phyloP scores from a whole-genome alignment of 2,329 filamentous ascomycete species.

The Microsporum canis region DNA sequence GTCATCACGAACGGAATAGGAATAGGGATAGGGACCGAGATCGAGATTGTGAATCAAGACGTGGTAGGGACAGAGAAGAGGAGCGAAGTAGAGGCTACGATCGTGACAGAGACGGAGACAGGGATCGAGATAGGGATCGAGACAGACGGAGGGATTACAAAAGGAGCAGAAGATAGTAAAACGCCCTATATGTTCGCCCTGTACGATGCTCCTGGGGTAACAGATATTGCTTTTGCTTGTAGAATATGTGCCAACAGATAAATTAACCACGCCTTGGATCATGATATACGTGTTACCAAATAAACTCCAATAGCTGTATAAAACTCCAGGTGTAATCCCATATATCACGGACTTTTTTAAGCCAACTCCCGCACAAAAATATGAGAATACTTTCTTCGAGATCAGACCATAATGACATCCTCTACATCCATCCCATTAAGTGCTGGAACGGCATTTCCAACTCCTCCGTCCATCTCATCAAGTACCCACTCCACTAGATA shows the following conservation, averaged over 20 bases:
- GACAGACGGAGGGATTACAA: conserved; percentile 9
- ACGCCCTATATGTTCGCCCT: conserved; percentile 11
- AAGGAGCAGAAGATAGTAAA: neutral
- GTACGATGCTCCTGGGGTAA: neutral
- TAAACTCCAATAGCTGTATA: neutral
- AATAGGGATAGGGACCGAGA: conserved; percentile 18
- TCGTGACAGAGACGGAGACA: conserved; percentile 18
- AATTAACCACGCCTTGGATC: conserved; percentile 7
- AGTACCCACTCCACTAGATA: conserved; percentile 90
- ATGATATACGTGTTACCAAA: neutral
- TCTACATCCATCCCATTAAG: conserved; percentile 22
- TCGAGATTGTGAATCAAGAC: conserved; percentile 17
- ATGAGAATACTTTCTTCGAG: neutral
- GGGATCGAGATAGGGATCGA: conserved; percentile 17
- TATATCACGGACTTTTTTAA: neutral
- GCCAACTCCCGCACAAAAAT: neutral
- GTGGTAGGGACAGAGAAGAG: conserved; percentile 17
- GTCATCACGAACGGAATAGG: conserved; percentile 22
- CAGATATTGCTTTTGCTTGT: conserved; percentile 8
- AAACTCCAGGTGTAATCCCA: neutral
- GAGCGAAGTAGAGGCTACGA: conserved; percentile 18
- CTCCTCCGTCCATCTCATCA: conserved; percentile 74
- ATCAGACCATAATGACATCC: conserved; percentile 31
- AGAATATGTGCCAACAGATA: conserved; percentile 15
- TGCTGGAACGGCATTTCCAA: conserved; percentile 14